Evolutionary conservation across 2,329 filamentous ascomycete species (phyloP).

Genomic region (Aaosphaeria pasadenensis): DNA sequence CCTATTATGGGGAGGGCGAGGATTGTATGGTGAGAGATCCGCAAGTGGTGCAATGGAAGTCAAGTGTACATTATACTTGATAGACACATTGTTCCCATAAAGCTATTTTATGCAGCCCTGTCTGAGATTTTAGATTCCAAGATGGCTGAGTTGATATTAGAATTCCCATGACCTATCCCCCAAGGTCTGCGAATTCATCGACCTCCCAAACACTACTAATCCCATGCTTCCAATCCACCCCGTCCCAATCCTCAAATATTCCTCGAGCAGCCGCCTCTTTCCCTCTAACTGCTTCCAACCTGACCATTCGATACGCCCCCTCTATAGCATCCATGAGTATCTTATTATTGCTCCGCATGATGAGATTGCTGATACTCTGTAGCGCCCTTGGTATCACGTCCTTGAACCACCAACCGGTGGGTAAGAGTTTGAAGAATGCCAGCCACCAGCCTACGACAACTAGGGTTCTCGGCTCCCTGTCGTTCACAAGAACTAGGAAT

Average conservation of each 20-base stretch:
- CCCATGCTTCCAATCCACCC: slow-evolving; percentile 21
- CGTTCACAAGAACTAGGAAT: slow-evolving; percentile 20
- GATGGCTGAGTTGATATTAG: too few species aligned
- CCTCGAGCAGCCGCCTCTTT: slow-evolving; percentile 19
- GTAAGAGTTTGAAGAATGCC: slow-evolving; percentile 19
- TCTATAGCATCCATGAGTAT: slow-evolving; percentile 14
- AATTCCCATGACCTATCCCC: too few species aligned
- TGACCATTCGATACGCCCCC: slow-evolving; percentile 17
- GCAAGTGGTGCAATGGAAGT: too few species aligned
- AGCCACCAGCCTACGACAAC: slow-evolving; percentile 29
- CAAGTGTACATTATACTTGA: too few species aligned
- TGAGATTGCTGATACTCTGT: slow-evolving; percentile 15
- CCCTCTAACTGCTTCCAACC: slow-evolving; percentile 8
- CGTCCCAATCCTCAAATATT: slow-evolving; percentile 25
- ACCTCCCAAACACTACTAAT: too few species aligned
- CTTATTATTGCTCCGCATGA: slow-evolving; percentile 10
- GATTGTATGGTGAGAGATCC: too few species aligned
- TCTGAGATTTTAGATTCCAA: too few species aligned
- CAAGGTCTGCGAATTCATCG: too few species aligned
- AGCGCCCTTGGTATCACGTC: slow-evolving; percentile 12
- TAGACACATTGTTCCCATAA: too few species aligned
- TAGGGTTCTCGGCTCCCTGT: slow-evolving; percentile 22
- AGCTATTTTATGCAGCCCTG: too few species aligned
- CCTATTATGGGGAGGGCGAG: too few species aligned
- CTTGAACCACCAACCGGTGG: slow-evolving; percentile 23